Percentiles rank a stretch among this genome's conserved stretches.
Evolutionary conservation across 1,139 yeast species (phyloP).

Genomic region (Taphrina flavorubra): DNA sequence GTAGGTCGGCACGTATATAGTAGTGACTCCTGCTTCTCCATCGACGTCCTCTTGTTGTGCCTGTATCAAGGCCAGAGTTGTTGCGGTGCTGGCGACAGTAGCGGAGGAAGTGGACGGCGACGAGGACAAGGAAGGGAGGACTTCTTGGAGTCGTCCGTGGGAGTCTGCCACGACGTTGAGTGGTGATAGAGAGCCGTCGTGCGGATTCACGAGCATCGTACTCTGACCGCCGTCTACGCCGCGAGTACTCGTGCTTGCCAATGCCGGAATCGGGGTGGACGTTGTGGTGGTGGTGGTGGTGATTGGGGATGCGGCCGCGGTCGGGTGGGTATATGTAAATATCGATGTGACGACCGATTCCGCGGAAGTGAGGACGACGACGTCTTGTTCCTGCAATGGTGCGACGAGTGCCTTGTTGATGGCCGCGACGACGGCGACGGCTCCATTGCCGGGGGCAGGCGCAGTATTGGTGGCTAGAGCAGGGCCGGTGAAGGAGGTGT

Average conservation of each 20-base stretch:
- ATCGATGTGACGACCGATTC: not conserved
- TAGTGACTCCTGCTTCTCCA: not conserved
- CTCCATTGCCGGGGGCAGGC: no score
- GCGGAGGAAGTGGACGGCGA: not conserved
- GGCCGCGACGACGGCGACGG: not conserved
- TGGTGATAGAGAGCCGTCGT: slow-evolving; percentile 11
- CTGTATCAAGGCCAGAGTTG: not conserved
- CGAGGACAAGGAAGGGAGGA: not conserved
- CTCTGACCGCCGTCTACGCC: not conserved
- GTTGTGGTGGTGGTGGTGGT: not conserved
- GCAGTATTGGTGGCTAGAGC: no score
- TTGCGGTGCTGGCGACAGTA: not conserved
- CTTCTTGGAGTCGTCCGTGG: not conserved
- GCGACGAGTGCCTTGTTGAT: not conserved
- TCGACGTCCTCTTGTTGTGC: not conserved
- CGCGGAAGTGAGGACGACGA: slow-evolving; percentile 1
- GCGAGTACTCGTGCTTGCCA: slow-evolving; percentile 1
- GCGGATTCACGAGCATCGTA: slow-evolving; percentile 11
- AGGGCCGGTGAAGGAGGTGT: slow-evolving; percentile 4
- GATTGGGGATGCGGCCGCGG: not conserved
- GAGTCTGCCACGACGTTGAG: not conserved
- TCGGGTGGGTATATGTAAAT: slow-evolving; percentile 10
- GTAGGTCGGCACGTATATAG: slow-evolving; percentile 5
- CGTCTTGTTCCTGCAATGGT: slow-evolving; percentile 19
- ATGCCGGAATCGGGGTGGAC: not conserved